phyloP scores from a whole-genome alignment of 176 grass and related monocot species.

The Triticum turgidum region DNA sequence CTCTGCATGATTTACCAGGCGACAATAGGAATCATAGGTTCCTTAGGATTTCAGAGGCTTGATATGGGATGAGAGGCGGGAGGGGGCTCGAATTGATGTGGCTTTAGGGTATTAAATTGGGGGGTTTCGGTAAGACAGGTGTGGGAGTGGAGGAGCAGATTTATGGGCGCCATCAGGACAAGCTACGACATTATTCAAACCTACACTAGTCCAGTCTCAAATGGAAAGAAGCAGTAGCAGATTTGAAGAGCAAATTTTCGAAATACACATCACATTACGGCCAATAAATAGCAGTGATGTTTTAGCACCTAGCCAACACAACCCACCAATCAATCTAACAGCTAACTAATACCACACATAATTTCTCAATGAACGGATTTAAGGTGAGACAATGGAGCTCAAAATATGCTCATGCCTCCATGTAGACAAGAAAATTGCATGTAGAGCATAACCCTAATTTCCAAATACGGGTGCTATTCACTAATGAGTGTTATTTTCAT shows the following conservation, averaged over 20 bases:
- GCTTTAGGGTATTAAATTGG: too few species aligned
- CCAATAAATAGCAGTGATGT: not conserved
- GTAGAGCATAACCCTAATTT: not conserved
- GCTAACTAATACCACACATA: not conserved
- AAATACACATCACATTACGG: too few species aligned
- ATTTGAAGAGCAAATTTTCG: too few species aligned
- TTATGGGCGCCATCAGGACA: not conserved
- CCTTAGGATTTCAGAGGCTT: too few species aligned
- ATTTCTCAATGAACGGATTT: too few species aligned
- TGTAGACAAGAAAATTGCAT: conserved; percentile 5
- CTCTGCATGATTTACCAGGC: too few species aligned
- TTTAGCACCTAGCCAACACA: conserved; percentile 15
- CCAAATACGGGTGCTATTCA: not conserved
- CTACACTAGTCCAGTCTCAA: not conserved
- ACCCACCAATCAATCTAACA: conserved; percentile 11
- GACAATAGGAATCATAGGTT: too few species aligned
- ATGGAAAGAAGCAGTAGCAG: not conserved
- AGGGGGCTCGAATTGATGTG: too few species aligned
- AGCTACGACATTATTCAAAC: not conserved
- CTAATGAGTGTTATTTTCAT: too few species aligned
- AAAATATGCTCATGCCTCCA: conserved; percentile 33
- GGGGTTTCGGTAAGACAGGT: too few species aligned
- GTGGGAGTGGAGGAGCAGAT: too few species aligned
- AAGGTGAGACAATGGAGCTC: not conserved
- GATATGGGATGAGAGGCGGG: too few species aligned